Percentiles rank a stretch among this genome's conserved stretches.
Conservation (phyloP, 768 basidiomycete species). For the Coprinopsis cinerea region DNA sequence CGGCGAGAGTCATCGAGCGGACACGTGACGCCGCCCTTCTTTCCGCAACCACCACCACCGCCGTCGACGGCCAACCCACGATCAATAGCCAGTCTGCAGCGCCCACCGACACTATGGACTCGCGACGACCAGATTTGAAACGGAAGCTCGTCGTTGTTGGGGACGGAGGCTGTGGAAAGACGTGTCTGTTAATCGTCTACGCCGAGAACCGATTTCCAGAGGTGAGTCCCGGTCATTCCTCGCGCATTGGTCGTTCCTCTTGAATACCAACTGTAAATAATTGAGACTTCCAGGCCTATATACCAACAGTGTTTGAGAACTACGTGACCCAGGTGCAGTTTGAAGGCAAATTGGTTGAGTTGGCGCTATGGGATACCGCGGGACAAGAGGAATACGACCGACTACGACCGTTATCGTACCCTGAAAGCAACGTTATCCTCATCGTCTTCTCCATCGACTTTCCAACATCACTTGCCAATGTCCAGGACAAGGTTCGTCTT, state of each 20-base stretch:
- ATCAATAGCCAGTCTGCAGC: background rate
- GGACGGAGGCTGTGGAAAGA: constrained; percentile 89
- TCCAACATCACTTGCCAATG: constrained; percentile 84
- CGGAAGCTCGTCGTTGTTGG: constrained; percentile 86
- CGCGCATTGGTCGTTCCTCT: background rate
- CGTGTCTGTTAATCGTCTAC: constrained; percentile 93
- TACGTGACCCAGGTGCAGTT: constrained; percentile 84
- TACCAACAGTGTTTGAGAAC: constrained; percentile 93
- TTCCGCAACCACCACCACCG: background rate
- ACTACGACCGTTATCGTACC: constrained; percentile 79
- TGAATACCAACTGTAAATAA: constrained; percentile 5
- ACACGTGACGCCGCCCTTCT: constrained; percentile 22
- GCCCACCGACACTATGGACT: no score
- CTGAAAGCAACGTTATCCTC: constrained; percentile 86
- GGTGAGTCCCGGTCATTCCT: constrained; percentile 52
- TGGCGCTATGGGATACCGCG: constrained; percentile 98
- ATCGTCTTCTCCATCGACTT: constrained; percentile 95
- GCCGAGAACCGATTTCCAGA: constrained; percentile 96
- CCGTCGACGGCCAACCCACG: background rate
- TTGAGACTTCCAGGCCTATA: constrained; percentile 58
- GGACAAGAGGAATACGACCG: constrained; percentile 97
- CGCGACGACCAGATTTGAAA: constrained; percentile 78
- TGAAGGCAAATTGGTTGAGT: constrained; percentile 84
- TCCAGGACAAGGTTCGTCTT: constrained; percentile 65
- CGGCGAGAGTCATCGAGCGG: constrained; percentile 13